A percentile compares a stretch with the other conserved stretches of the same genome.
These are phyloP conservation scores for Tieghemiomyces parasiticus DNA, from an alignment of 192 early-diverging fungal species.

Conservation along the genomic window DNA sequence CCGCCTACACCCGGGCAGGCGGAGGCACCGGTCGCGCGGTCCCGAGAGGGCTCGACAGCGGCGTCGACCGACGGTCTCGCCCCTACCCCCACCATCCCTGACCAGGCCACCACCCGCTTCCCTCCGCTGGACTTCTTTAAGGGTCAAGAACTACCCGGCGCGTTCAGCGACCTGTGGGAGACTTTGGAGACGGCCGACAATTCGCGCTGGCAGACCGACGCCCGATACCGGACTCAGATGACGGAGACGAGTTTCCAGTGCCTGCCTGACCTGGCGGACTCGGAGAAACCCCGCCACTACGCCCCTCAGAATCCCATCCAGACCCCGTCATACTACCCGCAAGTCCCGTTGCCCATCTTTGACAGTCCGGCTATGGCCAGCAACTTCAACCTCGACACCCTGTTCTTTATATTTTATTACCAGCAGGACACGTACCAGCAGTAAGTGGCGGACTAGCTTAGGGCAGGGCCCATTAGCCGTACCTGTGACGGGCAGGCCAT, in stretches of 20 bases:
- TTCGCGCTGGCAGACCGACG: neutral
- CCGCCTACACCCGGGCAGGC: too few relatives aligned
- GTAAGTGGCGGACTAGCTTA: slow-evolving; percentile 37
- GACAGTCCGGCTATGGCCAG: slow-evolving; percentile 76
- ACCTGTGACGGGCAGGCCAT: neutral
- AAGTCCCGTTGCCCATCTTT: slow-evolving; percentile 63
- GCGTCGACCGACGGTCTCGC: too few relatives aligned
- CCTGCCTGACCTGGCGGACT: slow-evolving; percentile 69
- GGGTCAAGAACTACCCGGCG: neutral
- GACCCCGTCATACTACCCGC: slow-evolving; percentile 88
- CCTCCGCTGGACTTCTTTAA: neutral
- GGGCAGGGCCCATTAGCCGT: too few relatives aligned
- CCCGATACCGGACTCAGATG: slow-evolving; percentile 42
- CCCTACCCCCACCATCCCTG: too few relatives aligned
- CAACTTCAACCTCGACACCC: slow-evolving; percentile 83
- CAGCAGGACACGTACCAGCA: slow-evolving; percentile 94
- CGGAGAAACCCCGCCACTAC: slow-evolving; percentile 66
- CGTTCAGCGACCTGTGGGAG: neutral
- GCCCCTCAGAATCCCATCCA: slow-evolving; percentile 57
- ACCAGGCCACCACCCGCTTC: neutral
- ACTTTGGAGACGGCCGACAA: neutral
- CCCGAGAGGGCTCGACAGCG: neutral
- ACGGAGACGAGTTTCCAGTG: slow-evolving; percentile 70
- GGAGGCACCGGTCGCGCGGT: too few relatives aligned
- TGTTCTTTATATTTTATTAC: slow-evolving; percentile 98